phyloP scores from a whole-genome alignment of 1,139 yeast species.

The Kodamaea ohmeri region DNA sequence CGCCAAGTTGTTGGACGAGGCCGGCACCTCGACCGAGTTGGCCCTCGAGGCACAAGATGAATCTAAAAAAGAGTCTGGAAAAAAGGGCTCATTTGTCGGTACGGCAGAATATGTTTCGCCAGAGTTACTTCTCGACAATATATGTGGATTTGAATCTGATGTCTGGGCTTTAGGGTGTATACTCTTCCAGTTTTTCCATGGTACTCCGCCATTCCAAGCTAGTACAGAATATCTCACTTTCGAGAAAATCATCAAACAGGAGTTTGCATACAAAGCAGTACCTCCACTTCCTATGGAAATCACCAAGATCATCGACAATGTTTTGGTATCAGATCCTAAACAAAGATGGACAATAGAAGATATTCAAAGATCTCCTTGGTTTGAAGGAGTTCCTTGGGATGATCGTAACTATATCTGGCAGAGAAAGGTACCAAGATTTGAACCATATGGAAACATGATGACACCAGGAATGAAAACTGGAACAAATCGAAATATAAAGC shows the following conservation, averaged over 20 bases:
- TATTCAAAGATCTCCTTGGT: constrained; percentile 39
- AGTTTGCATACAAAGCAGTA: constrained; percentile 78
- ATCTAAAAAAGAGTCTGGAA: constrained; percentile 21
- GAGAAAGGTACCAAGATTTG: constrained; percentile 47
- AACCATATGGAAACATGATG: constrained; percentile 36
- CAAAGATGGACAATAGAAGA: constrained; percentile 35
- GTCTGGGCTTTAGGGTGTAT: constrained; percentile 98
- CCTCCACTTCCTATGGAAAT: constrained; percentile 62
- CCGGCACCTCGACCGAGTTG: no score
- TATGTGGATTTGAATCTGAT: constrained; percentile 85
- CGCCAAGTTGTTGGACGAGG: constrained; percentile 67
- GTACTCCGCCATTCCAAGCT: constrained; percentile 95
- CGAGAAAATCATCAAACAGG: constrained; percentile 84
- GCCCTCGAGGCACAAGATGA: no score
- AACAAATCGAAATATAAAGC: constrained; percentile 37
- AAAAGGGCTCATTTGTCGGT: constrained; percentile 73
- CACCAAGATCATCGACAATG: constrained; percentile 65
- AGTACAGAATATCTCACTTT: constrained; percentile 92
- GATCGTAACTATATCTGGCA: constrained; percentile 44
- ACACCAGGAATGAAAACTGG: constrained; percentile 37
- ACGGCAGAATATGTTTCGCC: constrained; percentile 82
- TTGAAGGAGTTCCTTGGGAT: constrained; percentile 41
- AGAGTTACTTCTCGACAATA: constrained; percentile 78
- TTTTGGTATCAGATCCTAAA: constrained; percentile 51
- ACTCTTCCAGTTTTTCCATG: constrained; percentile 88